Evolutionary conservation across 805 yeast genomes (phyloP).

Genomic region (Clavispora asparagi): DNA sequence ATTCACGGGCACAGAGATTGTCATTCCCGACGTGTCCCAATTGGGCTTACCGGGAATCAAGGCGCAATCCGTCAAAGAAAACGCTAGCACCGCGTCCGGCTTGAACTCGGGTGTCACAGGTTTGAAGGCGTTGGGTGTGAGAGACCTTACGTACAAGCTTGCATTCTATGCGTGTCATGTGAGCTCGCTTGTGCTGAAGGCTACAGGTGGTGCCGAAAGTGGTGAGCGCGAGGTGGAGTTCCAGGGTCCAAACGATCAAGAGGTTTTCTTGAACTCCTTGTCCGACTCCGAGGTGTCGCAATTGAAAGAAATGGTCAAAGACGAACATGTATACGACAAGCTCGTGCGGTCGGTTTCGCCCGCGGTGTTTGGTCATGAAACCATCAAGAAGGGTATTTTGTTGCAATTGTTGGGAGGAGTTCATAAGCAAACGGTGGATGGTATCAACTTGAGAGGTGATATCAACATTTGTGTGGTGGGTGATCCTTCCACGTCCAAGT

Average conservation of each 20-base stretch:
- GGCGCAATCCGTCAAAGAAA: slow-evolving; percentile 73
- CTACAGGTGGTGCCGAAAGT: slow-evolving; percentile 12
- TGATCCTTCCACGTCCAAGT: slow-evolving; percentile 95
- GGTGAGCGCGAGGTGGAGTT: slow-evolving; percentile 22
- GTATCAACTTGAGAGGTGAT: slow-evolving; percentile 93
- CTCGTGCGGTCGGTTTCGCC: slow-evolving; percentile 90
- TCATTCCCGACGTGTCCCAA: slow-evolving; percentile 90
- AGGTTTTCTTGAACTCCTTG: slow-evolving; percentile 68
- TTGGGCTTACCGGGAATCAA: slow-evolving; percentile 93
- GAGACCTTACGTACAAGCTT: slow-evolving; percentile 87
- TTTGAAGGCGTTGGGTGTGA: slow-evolving; percentile 81
- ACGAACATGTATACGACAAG: slow-evolving; percentile 77
- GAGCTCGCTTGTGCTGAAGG: slow-evolving; percentile 48
- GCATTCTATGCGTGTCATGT: slow-evolving; percentile 93
- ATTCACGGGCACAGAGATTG: slow-evolving; percentile 92
- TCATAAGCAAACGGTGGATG: slow-evolving; percentile 89
- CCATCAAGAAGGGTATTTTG: slow-evolving; percentile 85
- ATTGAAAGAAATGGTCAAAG: slow-evolving; percentile 84
- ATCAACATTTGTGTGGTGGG: slow-evolving; percentile 95
- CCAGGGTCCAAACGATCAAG: slow-evolving; percentile 68
- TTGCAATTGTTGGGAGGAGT: slow-evolving; percentile 92
- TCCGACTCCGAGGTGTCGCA: slow-evolving; percentile 81
- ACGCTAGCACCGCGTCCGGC: slow-evolving; percentile 60
- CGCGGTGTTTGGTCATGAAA: slow-evolving; percentile 93
- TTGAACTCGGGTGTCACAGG: slow-evolving; percentile 85